Evolutionary conservation across 73 alveolate species (phyloP).

Genomic region (Urostyla sp.): DNA sequence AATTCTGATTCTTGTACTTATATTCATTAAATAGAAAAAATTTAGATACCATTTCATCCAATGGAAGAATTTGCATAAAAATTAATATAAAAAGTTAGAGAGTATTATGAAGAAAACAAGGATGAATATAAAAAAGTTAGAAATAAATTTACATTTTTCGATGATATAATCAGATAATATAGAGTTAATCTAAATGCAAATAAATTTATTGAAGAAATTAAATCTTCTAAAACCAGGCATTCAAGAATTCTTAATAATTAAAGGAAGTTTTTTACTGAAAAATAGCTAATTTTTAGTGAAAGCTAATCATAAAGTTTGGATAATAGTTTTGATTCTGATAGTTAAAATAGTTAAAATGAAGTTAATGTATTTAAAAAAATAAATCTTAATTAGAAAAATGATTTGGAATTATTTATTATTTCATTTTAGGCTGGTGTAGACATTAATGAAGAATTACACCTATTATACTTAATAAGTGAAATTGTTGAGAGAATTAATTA

Average conservation of each 20-base stretch:
- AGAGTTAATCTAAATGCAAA: constrained; percentile 13
- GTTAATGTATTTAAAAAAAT: neutral
- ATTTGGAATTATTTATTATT: constrained; percentile 21
- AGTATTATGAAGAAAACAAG: constrained; percentile 17
- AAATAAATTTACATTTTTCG: constrained; percentile 20
- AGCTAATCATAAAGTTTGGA: neutral
- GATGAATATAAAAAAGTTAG: neutral
- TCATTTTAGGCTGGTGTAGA: constrained; percentile 2
- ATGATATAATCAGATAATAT: constrained; percentile 7
- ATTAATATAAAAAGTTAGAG: constrained; percentile 10
- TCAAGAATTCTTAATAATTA: no score
- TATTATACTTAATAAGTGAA: constrained; percentile 28
- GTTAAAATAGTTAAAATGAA: neutral
- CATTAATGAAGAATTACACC: constrained; percentile 17
- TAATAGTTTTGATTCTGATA: neutral
- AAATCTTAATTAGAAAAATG: neutral
- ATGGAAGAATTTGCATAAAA: constrained; percentile 24
- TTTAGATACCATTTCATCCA: constrained; percentile 17
- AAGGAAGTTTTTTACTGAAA: neutral
- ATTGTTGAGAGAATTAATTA: neutral
- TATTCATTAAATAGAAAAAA: neutral
- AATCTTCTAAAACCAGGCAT: neutral
- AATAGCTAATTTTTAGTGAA: neutral
- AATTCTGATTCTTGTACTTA: neutral
- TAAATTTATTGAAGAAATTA: neutral